Conservation (phyloP, 129 eudicot species). For the Cynara cardunculus region DNA sequence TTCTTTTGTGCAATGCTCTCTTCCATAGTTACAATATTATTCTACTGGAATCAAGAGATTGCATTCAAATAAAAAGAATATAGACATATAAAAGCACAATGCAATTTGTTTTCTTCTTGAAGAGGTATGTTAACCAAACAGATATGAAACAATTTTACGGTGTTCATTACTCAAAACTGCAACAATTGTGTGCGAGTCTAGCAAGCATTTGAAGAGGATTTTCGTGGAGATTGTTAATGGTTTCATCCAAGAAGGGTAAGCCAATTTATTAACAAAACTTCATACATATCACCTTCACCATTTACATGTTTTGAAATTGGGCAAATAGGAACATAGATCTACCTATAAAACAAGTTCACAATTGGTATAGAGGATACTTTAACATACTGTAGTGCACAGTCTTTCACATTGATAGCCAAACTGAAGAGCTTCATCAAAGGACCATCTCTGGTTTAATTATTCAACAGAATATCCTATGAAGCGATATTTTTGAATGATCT, state of each 20-base stretch:
- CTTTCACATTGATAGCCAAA: slow-evolving; percentile 59
- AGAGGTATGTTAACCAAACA: background rate
- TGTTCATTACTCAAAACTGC: slow-evolving; percentile 56
- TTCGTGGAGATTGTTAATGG: slow-evolving; percentile 55
- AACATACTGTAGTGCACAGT: slow-evolving; percentile 62
- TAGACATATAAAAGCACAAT: background rate
- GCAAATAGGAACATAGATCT: background rate
- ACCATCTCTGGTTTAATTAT: slow-evolving; percentile 64
- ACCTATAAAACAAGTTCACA: background rate
- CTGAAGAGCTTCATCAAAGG: slow-evolving; percentile 57
- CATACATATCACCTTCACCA: slow-evolving; percentile 55
- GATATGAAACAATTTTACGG: background rate
- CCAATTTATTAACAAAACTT: slow-evolving; percentile 81
- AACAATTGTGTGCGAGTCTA: slow-evolving; percentile 61
- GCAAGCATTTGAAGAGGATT: slow-evolving; percentile 48
- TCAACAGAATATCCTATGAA: too few species aligned
- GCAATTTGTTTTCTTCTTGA: background rate
- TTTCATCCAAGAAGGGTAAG: slow-evolving; percentile 90
- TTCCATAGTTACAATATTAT: too few species aligned
- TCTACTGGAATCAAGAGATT: too few species aligned
- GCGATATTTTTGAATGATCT: too few species aligned
- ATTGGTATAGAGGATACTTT: slow-evolving; percentile 44
- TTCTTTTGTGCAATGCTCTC: too few species aligned
- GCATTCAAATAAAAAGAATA: too few species aligned
- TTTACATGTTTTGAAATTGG: slow-evolving; percentile 66